phyloP scores from a whole-genome alignment of 805 yeast species.

The fission yeast (Schizosaccharomyces pombe) region ASM294v3 CU329670.1:561001-561500 shows the following conservation, averaged over 20 bases:
- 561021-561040: neutral
- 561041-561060: neutral
- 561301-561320: conserved; percentile 77
- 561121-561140: neutral
- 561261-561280: conserved; percentile 91
- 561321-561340: conserved; percentile 72
- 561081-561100: neutral
- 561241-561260: conserved; percentile 24
- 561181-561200: conserved; percentile 86
- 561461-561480: conserved; percentile 81
- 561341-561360: conserved; percentile 60
- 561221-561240: conserved; percentile 18
- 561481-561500: conserved; percentile 88
- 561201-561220: conserved; percentile 81
- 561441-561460: conserved; percentile 84
- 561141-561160: conserved; percentile 12
- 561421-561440: conserved; percentile 69
- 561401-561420: conserved; percentile 82
- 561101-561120: neutral
- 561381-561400: conserved; percentile 90
- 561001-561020: neutral
- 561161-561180: conserved; percentile 46
- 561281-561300: conserved; percentile 70
- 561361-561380: conserved; percentile 68
- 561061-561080: neutral